Evolutionary conservation across 768 basidiomycete genomes (phyloP).

Genomic region (Calocybe gangraenosa): DNA sequence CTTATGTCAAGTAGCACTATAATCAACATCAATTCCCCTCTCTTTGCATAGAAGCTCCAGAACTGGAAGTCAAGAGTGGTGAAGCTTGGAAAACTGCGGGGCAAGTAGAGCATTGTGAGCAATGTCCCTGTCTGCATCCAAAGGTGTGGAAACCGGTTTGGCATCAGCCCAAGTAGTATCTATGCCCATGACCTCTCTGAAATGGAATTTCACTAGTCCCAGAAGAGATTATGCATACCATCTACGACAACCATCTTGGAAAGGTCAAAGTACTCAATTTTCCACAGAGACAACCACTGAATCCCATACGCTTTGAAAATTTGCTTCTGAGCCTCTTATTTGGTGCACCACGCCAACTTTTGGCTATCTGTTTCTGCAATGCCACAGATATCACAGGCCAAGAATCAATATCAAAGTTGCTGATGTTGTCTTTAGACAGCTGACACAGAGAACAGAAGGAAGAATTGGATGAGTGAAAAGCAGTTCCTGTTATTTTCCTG

Average conservation of each 20-base stretch:
- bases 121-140: neutral
- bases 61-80: neutral
- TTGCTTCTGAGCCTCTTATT: neutral
- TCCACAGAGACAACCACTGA: neutral
- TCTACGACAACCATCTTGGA: neutral
- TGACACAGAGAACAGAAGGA: neutral
- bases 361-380: neutral
- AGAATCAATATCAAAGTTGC: neutral
- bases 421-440: neutral
- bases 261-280: neutral
- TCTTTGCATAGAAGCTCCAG: neutral
- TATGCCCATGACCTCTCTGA: neutral
- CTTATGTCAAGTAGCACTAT: neutral
- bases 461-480: neutral
- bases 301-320: neutral
- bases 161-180: neutral
- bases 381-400: neutral
- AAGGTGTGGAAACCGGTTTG: neutral
- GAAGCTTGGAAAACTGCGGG: neutral
- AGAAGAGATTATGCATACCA: neutral
- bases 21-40: neutral
- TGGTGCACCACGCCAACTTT: neutral
- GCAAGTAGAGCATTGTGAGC: neutral
- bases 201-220: neutral
- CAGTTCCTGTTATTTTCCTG: neutral